These are phyloP conservation scores for Monosporascus sp. DNA, from an alignment of 2,329 filamentous ascomycete species.

Conservation along the genomic window DNA sequence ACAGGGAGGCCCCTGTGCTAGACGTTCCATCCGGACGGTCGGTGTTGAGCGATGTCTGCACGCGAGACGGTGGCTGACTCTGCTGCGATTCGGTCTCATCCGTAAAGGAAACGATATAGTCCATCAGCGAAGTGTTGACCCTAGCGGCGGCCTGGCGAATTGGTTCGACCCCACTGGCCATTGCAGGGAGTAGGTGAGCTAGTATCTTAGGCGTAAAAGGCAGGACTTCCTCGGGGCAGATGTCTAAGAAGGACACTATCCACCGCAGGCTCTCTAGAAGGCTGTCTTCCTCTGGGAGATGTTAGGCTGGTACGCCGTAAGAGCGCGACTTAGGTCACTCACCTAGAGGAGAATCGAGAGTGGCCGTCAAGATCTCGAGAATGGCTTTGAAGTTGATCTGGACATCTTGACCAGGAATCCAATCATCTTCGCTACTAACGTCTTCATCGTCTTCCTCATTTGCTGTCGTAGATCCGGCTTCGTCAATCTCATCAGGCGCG, in stretches of 20 bases:
- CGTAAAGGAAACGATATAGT: constrained; percentile 87
- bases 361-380: constrained; percentile 83
- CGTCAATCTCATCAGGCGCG: constrained; percentile 54
- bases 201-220: constrained; percentile 90
- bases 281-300: constrained; percentile 73
- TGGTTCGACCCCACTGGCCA: constrained; percentile 85
- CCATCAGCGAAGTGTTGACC: constrained; percentile 87
- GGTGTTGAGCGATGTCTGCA: constrained; percentile 32
- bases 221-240: constrained; percentile 93
- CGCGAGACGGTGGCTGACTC: constrained; percentile 32
- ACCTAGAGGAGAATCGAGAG: constrained; percentile 78
- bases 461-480: constrained; percentile 51
- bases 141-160: constrained; percentile 83
- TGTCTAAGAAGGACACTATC: constrained; percentile 95
- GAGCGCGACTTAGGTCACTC: constrained; percentile 20
- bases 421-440: constrained; percentile 75
- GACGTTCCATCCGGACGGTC: constrained; percentile 42
- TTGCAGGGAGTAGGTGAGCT: constrained; percentile 85
- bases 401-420: constrained; percentile 95
- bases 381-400: constrained; percentile 91
- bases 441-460: constrained; percentile 53
- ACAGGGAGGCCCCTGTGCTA: constrained; percentile 47
- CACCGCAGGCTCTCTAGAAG: constrained; percentile 85
- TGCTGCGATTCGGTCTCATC: constrained; percentile 52
- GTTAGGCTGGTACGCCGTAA: constrained; percentile 9